phyloP scores from a whole-genome alignment of 306 rosid genomes.

The Corylus americana region DNA sequence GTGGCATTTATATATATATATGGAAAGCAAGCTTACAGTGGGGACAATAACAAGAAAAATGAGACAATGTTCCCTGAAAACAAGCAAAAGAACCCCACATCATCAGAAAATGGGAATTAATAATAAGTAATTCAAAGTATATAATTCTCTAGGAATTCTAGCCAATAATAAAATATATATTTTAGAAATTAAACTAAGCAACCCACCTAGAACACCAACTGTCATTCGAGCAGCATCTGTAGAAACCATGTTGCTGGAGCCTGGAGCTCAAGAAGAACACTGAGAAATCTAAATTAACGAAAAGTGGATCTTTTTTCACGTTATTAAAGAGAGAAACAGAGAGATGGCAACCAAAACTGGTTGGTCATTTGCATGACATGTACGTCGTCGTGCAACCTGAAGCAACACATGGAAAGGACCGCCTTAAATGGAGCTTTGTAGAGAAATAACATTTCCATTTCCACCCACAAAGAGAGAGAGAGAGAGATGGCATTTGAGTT shows the following conservation, averaged over 20 bases:
- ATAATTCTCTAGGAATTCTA: neutral
- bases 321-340: too few relatives aligned
- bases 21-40: conserved; percentile 55
- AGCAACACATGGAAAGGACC: conserved; percentile 18
- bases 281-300: neutral
- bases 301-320: conserved; percentile 9
- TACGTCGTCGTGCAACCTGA: too few relatives aligned
- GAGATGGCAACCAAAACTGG: too few relatives aligned
- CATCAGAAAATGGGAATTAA: neutral
- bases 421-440: conserved; percentile 19
- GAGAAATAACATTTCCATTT: neutral
- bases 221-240: conserved; percentile 60
- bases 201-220: conserved; percentile 68
- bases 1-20: neutral
- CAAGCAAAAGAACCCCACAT: conserved; percentile 8
- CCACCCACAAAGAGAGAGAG: neutral
- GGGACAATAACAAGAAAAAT: conserved; percentile 70
- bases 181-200: too few relatives aligned
- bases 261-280: neutral
- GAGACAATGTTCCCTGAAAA: conserved; percentile 83
- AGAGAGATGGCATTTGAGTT: conserved; percentile 14
- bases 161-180: too few relatives aligned
- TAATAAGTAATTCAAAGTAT: neutral
- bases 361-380: too few relatives aligned
- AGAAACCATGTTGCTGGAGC: conserved; percentile 52